These are phyloP conservation scores for Venturia effusa DNA, from an alignment of 2,329 filamentous ascomycete species.

Conservation along the genomic window DNA sequence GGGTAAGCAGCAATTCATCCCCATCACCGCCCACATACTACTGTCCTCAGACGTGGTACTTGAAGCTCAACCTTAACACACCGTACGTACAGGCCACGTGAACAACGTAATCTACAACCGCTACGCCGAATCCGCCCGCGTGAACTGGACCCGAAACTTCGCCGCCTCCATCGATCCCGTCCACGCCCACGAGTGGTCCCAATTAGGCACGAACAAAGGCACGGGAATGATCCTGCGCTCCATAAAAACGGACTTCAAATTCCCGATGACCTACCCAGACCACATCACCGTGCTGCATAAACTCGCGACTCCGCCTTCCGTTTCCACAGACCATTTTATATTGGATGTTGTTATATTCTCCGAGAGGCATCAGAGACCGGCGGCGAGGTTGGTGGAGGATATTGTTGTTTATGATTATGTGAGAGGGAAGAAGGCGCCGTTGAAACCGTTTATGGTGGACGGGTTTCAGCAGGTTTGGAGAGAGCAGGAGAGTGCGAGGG, in stretches of 20 bases:
- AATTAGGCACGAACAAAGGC: constrained; percentile 54
- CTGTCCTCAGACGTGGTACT: background rate
- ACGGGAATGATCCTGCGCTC: constrained; percentile 68
- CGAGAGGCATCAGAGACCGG: constrained; percentile 59
- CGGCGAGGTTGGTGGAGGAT: constrained; percentile 67
- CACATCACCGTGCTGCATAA: constrained; percentile 76
- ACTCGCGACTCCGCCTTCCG: constrained; percentile 44
- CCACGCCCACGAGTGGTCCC: constrained; percentile 54
- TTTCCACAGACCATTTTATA: constrained; percentile 33
- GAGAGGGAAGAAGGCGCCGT: constrained; percentile 42
- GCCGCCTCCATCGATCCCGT: constrained; percentile 47
- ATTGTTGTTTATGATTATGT: constrained; percentile 69
- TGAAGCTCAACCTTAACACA: background rate
- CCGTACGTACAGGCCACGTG: constrained; percentile 52
- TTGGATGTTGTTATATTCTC: constrained; percentile 60
- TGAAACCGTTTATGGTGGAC: constrained; percentile 51
- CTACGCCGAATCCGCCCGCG: constrained; percentile 70
- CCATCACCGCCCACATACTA: background rate
- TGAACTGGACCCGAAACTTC: constrained; percentile 68
- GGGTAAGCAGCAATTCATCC: background rate
- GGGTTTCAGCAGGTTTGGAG: constrained; percentile 50
- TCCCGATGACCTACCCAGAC: constrained; percentile 78
- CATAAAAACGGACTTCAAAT: constrained; percentile 78
- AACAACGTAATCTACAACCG: constrained; percentile 79
- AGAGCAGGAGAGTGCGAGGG: constrained; percentile 48